phyloP scores from a whole-genome alignment of 1,139 yeast species.

The Candida sp. region DNA sequence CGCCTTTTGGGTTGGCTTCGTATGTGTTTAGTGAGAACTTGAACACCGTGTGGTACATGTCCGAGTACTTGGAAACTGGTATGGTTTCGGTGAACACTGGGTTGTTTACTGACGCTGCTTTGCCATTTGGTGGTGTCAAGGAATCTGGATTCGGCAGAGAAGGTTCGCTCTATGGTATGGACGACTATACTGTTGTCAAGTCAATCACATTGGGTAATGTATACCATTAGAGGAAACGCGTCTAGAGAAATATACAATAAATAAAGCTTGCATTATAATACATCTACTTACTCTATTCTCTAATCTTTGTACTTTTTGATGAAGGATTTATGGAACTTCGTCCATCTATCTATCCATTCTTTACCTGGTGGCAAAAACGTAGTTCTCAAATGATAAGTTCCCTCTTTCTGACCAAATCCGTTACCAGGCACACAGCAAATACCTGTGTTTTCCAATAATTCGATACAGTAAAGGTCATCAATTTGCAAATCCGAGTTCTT shows the following conservation, averaged over 20 bases:
- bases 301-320: conserved; percentile 51
- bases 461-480: conserved; percentile 89
- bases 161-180: conserved; percentile 51
- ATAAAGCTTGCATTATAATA: not conserved
- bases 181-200: conserved; percentile 46
- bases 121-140: conserved; percentile 55
- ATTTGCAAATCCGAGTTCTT: conserved; percentile 56
- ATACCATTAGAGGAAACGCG: conserved; percentile 20
- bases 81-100: conserved; percentile 54
- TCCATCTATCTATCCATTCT: conserved; percentile 84
- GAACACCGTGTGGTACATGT: conserved; percentile 58
- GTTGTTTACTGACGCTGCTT: conserved; percentile 48
- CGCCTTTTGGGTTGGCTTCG: conserved; percentile 50
- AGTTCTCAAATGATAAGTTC: conserved; percentile 91
- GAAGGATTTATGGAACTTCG: conserved; percentile 74
- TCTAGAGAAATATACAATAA: not conserved
- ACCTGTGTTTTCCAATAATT: conserved; percentile 86
- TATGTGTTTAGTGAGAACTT: conserved; percentile 48
- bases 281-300: not conserved
- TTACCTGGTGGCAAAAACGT: conserved; percentile 96
- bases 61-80: conserved; percentile 46
- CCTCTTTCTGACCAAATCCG: conserved; percentile 93
- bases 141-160: conserved; percentile 56
- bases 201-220: conserved; percentile 44
- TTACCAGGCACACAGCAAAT: conserved; percentile 98